These are phyloP conservation scores for Xylaria sp. DNA, from an alignment of 2,329 filamentous ascomycete species.

Conservation along the genomic window DNA sequence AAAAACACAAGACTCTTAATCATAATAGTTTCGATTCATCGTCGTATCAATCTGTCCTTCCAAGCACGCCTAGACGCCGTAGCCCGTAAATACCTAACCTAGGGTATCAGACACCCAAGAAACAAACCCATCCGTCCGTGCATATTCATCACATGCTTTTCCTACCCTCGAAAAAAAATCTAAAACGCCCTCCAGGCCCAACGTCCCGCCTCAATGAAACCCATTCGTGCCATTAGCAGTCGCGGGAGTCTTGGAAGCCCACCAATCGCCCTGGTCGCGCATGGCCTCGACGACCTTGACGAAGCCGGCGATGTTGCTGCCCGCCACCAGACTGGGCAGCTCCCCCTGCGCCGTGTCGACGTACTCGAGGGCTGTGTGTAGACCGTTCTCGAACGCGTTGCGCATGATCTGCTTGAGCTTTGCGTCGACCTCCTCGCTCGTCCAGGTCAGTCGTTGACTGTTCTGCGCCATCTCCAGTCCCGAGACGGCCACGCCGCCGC, in stretches of 20 bases:
- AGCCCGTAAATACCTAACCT: neutral
- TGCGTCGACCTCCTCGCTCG: slow-evolving; percentile 86
- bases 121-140: slow-evolving; percentile 2
- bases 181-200: neutral
- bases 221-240: neutral
- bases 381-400: slow-evolving; percentile 87
- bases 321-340: slow-evolving; percentile 89
- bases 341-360: slow-evolving; percentile 74
- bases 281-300: slow-evolving; percentile 95
- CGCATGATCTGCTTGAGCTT: slow-evolving; percentile 97
- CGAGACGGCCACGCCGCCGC: slow-evolving; percentile 95
- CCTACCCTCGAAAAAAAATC: neutral
- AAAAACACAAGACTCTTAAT: neutral
- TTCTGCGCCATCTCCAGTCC: slow-evolving; percentile 99
- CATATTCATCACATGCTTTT: neutral
- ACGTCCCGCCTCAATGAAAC: neutral
- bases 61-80: slow-evolving; percentile 11
- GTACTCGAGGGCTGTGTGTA: slow-evolving; percentile 90
- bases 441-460: slow-evolving; percentile 85
- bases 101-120: slow-evolving; percentile 11
- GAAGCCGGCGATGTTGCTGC: slow-evolving; percentile 97
- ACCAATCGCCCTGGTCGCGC: slow-evolving; percentile 98
- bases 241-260: slow-evolving; percentile 47
- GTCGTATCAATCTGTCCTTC: slow-evolving; percentile 5
- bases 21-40: slow-evolving; percentile 12